phyloP scores from a whole-genome alignment of 371 early-diverging fungal genomes.

The Lichtheimia ramosa region DNA sequence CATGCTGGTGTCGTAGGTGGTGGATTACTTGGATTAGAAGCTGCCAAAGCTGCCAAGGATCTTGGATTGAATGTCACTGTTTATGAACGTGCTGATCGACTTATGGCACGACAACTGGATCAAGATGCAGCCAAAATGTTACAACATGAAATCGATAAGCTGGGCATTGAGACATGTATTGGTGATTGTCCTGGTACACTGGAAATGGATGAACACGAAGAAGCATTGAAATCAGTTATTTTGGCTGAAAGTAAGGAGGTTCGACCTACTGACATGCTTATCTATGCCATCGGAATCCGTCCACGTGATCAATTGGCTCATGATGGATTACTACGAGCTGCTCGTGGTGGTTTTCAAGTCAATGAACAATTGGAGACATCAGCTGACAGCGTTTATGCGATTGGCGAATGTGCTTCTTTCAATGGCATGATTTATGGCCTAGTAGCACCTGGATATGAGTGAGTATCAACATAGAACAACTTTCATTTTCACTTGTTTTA shows the following conservation, averaged over 20 bases:
- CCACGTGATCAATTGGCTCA: slow-evolving; percentile 59
- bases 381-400: slow-evolving; percentile 54
- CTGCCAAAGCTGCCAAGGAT: slow-evolving; percentile 64
- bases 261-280: slow-evolving; percentile 52
- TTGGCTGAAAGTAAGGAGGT: slow-evolving; percentile 19
- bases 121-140: slow-evolving; percentile 49
- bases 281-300: slow-evolving; percentile 61
- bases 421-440: slow-evolving; percentile 58
- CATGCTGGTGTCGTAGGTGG: slow-evolving; percentile 59
- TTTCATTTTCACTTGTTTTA: background rate
- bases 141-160: slow-evolving; percentile 50
- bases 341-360: slow-evolving; percentile 61
- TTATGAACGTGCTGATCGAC: slow-evolving; percentile 52
- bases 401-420: slow-evolving; percentile 64
- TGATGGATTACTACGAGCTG: slow-evolving; percentile 30
- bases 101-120: slow-evolving; percentile 64
- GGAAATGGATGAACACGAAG: slow-evolving; percentile 15
- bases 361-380: slow-evolving; percentile 51
- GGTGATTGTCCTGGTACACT: slow-evolving; percentile 39
- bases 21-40: slow-evolving; percentile 70
- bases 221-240: background rate
- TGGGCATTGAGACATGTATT: slow-evolving; percentile 43
- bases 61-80: slow-evolving; percentile 55
- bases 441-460: slow-evolving; percentile 68
- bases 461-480: background rate